phyloP scores from a whole-genome alignment of 129 eudicot genomes.

The Deinandra increscens region DNA sequence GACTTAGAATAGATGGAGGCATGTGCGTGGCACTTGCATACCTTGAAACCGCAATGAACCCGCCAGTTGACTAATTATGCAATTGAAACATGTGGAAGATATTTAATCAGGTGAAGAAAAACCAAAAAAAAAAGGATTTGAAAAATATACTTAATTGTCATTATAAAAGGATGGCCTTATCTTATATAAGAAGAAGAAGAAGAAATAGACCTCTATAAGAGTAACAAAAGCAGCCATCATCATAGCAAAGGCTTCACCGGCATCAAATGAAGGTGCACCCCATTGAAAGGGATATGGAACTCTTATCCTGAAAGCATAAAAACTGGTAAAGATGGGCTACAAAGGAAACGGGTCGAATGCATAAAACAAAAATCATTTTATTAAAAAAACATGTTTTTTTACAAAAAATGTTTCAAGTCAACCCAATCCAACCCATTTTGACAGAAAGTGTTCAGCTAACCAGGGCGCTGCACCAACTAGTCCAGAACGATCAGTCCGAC shows the following conservation, averaged over 20 bases:
- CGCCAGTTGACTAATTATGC: constrained; percentile 60
- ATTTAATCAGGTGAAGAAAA: background rate
- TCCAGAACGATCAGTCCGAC: constrained; percentile 89
- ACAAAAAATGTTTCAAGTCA: background rate
- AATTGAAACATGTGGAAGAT: constrained; percentile 14
- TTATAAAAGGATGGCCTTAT: background rate
- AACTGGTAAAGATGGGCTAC: background rate
- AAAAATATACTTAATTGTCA: background rate
- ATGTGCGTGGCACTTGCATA: constrained; percentile 74
- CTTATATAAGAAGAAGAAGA: background rate
- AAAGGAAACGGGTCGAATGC: background rate
- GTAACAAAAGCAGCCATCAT: constrained; percentile 73
- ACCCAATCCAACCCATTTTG: background rate
- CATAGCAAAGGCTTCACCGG: constrained; percentile 85
- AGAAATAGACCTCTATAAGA: constrained; percentile 52
- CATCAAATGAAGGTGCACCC: constrained; percentile 76
- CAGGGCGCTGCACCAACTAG: constrained; percentile 76
- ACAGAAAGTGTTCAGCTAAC: constrained; percentile 28
- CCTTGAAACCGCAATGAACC: constrained; percentile 72
- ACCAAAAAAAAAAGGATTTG: constrained; percentile 8
- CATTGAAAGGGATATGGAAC: constrained; percentile 78
- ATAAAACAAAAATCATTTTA: background rate
- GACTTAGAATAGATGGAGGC: constrained; percentile 71
- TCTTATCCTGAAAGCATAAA: constrained; percentile 47
- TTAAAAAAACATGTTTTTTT: background rate